Conservation (phyloP, 352 stramenopile genomes). For the Pythium utonaiense region DNA sequence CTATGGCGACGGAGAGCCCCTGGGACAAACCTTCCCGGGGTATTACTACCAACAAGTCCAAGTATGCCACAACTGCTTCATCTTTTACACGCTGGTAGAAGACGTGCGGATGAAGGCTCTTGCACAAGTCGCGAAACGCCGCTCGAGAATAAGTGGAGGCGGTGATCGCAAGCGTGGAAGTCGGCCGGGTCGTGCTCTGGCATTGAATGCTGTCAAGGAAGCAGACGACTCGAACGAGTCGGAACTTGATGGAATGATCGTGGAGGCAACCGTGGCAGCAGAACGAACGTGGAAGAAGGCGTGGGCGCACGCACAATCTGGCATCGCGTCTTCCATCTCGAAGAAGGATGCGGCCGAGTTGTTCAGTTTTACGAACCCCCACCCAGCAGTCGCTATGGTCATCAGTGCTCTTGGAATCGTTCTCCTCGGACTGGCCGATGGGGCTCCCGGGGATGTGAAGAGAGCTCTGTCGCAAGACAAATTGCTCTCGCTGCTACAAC, state of each 20-base stretch:
- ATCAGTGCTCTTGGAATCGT: slow-evolving; percentile 53
- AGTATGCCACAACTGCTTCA: slow-evolving; percentile 76
- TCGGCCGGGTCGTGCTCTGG: neutral
- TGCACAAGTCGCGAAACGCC: slow-evolving; percentile 30
- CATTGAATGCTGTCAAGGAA: slow-evolving; percentile 6
- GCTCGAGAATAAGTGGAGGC: slow-evolving; percentile 3
- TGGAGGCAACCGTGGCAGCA: neutral
- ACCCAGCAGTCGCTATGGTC: slow-evolving; percentile 77
- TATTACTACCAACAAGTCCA: slow-evolving; percentile 85
- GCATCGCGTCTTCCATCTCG: slow-evolving; percentile 21
- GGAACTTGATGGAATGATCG: neutral
- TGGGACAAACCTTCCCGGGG: slow-evolving; percentile 69
- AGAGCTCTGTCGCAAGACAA: slow-evolving; percentile 63
- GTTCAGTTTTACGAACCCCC: slow-evolving; percentile 76
- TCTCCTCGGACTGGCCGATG: slow-evolving; percentile 37
- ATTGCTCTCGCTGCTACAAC: slow-evolving; percentile 42
- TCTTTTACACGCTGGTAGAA: slow-evolving; percentile 77
- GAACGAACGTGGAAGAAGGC: slow-evolving; percentile 32
- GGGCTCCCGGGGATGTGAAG: slow-evolving; percentile 47
- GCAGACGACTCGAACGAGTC: slow-evolving; percentile 6
- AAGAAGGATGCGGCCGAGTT: slow-evolving; percentile 77
- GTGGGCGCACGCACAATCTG: slow-evolving; percentile 31
- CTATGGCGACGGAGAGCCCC: slow-evolving; percentile 69
- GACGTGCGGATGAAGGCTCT: slow-evolving; percentile 66
- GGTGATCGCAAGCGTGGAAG: neutral